Base-by-base conservation (phyloP, 371 early-diverging fungal genomes). In the Mortierella sp. region DNA sequence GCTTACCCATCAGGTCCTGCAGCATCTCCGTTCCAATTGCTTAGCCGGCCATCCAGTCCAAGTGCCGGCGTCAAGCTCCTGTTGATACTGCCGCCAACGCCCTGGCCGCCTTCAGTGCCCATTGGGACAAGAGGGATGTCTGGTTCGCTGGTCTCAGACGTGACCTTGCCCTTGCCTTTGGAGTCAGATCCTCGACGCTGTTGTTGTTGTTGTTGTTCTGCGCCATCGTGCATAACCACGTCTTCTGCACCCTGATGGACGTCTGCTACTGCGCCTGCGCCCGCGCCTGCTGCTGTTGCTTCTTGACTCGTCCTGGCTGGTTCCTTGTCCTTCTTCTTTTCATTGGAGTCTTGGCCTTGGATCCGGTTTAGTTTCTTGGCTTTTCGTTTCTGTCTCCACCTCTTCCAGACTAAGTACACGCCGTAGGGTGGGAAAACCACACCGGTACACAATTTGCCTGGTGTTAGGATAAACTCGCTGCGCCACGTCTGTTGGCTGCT, bases 341-440 rank as follows among this genome's bases (percentile, higher is more conserved):
- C 28, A 19, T 44, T 55, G 6, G n/a, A n/a, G n/a, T n/a, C n/a
- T n/a, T n/a, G n/a, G n/a, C n/a, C n/a, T n/a, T n/a, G n/a, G n/a
- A n/a, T n/a, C n/a, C 53, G 41, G 45, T 56, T 55, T 25, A 62
- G 25, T 47, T 57, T 57, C 48, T 51, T 60, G 17, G 53, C 48
- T 47, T 57, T 63, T n/a, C 61, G 40, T 29, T 76, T 76, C 21
- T 63, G 54, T 56, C 44, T 46, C 61, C 64, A 68, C 6, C 53
- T 47, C 41, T 57, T 64, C 64, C 65, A 65, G 45, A 65, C 21
- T 7, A 69, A 25, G 39, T 68, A 76, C 0, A 43, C 52, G 2
- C 77, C 77, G 52, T 59, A 64, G 1, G 77, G 77, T n/a, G 77
- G 77, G 50, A 68, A 76, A n/a, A 50, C 47, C 3, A 76, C 57